Conservation (phyloP, 116 monocot genomes). For the Cymodocea nodosa region DNA sequence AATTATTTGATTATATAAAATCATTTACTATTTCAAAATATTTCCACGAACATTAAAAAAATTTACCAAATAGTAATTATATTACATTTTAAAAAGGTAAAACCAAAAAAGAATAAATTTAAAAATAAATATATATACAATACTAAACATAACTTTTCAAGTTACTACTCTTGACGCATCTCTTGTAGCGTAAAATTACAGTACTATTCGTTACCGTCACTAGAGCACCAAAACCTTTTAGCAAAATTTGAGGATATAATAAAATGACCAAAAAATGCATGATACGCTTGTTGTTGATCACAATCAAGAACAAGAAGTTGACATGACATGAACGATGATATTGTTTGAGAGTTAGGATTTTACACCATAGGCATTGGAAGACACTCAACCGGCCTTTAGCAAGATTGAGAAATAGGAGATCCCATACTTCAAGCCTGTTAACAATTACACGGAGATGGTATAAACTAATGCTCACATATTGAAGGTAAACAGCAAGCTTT, state of each 20-base stretch:
- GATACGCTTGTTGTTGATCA: slow-evolving; percentile 54
- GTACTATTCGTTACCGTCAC: too few relatives aligned
- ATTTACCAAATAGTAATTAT: too few relatives aligned
- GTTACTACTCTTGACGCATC: too few relatives aligned
- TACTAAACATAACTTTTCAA: too few relatives aligned
- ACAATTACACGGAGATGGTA: slow-evolving; percentile 93
- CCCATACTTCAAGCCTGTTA: slow-evolving; percentile 68
- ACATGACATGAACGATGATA: slow-evolving; percentile 80
- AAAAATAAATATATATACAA: too few relatives aligned
- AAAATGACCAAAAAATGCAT: slow-evolving; percentile 55
- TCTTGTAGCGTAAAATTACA: too few relatives aligned
- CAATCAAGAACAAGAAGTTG: slow-evolving; percentile 30
- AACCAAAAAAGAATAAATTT: too few relatives aligned
- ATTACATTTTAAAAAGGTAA: too few relatives aligned
- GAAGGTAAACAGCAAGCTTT: slow-evolving; percentile 65
- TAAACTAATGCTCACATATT: slow-evolving; percentile 76
- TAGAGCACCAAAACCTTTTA: too few relatives aligned
- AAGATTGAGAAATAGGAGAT: slow-evolving; percentile 43
- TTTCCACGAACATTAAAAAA: too few relatives aligned
- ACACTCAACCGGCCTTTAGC: slow-evolving; percentile 45
- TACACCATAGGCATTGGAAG: slow-evolving; percentile 74
- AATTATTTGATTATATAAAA: too few relatives aligned
- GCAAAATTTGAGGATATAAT: slow-evolving; percentile 88
- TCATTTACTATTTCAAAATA: too few relatives aligned
- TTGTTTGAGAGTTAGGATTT: slow-evolving; percentile 68